These are phyloP conservation scores for Sporopachydermia quercuum DNA, from an alignment of 805 yeast genomes.

Conservation along the genomic window DNA sequence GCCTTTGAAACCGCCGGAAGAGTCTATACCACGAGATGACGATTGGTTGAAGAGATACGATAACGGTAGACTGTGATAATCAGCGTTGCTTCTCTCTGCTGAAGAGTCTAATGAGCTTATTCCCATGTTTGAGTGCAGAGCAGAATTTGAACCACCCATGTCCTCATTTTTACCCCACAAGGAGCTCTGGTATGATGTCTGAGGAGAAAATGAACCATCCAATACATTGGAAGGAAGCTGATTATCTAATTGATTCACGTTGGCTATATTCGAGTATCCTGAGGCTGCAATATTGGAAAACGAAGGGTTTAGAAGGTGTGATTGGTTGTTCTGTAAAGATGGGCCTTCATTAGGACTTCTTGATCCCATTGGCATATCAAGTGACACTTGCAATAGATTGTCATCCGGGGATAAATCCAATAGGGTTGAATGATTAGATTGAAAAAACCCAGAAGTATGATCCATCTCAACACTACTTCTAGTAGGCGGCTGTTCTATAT, in stretches of 20 bases:
- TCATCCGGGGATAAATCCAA: no score
- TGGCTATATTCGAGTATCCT: no score
- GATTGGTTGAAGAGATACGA: not conserved
- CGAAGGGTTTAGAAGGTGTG: no score
- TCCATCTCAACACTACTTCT: not conserved
- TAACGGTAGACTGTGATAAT: not conserved
- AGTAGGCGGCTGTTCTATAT: not conserved
- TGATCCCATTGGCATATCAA: not conserved
- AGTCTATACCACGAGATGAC: no score
- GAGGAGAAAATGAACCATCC: conserved; percentile 1
- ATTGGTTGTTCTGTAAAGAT: not conserved
- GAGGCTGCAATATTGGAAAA: no score
- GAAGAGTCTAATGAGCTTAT: not conserved
- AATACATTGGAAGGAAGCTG: no score
- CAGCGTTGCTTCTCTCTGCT: not conserved
- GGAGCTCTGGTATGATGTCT: not conserved
- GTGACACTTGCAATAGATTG: no score
- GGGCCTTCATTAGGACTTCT: not conserved
- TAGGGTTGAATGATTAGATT: not conserved
- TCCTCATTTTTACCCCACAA: not conserved
- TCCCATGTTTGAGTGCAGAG: no score
- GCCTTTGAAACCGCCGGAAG: not conserved
- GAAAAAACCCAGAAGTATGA: not conserved
- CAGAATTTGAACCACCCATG: not conserved
- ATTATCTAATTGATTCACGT: no score